A percentile compares a stretch with the other conserved stretches of the same genome.
These are phyloP conservation scores for Eucalyptus marginata DNA, from an alignment of 345 rosid species.

Conservation along the genomic window DNA sequence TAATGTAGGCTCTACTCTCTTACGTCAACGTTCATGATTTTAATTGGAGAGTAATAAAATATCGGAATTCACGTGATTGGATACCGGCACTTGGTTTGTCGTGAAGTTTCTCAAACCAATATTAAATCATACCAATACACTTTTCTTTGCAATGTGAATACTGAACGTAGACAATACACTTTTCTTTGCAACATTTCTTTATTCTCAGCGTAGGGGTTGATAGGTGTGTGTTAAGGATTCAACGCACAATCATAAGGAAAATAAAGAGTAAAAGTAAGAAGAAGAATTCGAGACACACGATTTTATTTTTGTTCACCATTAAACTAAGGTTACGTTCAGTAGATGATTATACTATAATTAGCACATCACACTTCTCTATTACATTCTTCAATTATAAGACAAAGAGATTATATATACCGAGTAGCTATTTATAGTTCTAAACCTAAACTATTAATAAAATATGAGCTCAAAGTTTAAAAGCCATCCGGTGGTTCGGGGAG, in stretches of 20 bases:
- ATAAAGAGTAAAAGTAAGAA: background rate
- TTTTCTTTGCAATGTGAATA: background rate
- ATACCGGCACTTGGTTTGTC: background rate
- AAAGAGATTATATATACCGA: too few species aligned
- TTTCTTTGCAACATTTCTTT: background rate
- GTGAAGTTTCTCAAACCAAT: background rate
- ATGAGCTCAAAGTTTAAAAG: background rate
- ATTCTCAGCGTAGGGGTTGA: background rate
- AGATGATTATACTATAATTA: too few species aligned
- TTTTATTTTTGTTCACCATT: background rate
- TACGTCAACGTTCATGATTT: background rate
- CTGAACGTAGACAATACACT: background rate
- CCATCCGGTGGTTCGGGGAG: background rate
- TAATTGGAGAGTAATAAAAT: background rate
- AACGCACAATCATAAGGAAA: background rate
- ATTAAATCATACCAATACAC: background rate
- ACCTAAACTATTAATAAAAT: background rate
- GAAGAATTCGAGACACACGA: background rate
- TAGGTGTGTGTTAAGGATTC: background rate
- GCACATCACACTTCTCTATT: background rate
- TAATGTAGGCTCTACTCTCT: background rate
- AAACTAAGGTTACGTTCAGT: too few species aligned
- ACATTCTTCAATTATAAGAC: background rate
- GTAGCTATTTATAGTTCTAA: background rate
- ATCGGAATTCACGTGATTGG: background rate